These are phyloP conservation scores for Mortierella hygrophila DNA, from an alignment of 192 early-diverging fungal genomes.

Conservation along the genomic window DNA sequence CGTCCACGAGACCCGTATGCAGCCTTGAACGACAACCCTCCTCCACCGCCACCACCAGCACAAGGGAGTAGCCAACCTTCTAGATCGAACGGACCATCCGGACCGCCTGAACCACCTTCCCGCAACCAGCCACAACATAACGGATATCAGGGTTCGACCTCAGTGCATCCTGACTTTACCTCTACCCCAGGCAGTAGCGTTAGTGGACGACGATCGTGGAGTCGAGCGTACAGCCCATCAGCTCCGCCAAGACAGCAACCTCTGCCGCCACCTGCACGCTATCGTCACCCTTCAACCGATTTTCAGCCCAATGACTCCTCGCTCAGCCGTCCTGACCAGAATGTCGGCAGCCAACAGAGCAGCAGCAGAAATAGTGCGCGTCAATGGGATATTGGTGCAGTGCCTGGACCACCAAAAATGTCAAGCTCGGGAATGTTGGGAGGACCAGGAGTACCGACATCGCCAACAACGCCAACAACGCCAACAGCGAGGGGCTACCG, in stretches of 20 bases:
- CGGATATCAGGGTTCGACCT: not conserved
- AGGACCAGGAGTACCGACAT: not conserved
- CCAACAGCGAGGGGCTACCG: not conserved
- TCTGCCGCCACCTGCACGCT: not conserved
- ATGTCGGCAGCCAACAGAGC: not conserved
- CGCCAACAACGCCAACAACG: not conserved
- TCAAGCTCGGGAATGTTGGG: not conserved
- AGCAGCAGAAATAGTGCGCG: not conserved
- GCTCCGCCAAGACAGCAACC: not conserved
- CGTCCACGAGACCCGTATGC: not conserved
- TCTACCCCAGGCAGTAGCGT: not conserved
- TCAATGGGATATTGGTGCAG: not conserved
- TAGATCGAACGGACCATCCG: not conserved
- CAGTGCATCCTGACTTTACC: not conserved
- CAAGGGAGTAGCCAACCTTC: not conserved
- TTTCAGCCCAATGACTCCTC: not conserved
- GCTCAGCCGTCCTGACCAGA: not conserved
- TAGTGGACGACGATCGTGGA: not conserved
- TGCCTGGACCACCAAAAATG: not conserved
- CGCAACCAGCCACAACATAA: not conserved
- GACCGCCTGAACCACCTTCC: not conserved
- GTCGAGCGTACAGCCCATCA: not conserved
- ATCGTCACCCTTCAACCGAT: not conserved
- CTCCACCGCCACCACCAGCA: not conserved
- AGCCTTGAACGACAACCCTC: not conserved